Percentiles rank a stretch among this genome's conserved stretches.
phyloP scores from a whole-genome alignment of 345 rosid genomes.

The Murraya koenigii region DNA sequence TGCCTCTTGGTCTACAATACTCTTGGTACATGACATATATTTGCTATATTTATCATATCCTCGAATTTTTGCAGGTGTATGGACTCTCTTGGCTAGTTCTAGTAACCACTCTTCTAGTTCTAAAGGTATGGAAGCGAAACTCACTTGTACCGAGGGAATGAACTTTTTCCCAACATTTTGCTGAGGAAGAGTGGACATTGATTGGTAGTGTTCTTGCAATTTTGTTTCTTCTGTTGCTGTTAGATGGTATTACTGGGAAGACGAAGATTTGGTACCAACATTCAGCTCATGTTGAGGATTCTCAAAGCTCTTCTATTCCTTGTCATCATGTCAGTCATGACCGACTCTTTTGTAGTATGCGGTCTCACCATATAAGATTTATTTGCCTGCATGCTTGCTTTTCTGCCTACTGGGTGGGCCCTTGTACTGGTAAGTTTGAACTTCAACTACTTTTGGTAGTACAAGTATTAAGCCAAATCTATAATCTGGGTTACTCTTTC shows the following conservation, averaged over 20 bases:
- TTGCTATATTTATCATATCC: not conserved
- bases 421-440: constrained; percentile 66
- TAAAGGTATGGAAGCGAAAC: constrained; percentile 57
- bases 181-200: not conserved
- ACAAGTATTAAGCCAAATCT: not conserved
- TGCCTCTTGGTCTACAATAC: not conserved
- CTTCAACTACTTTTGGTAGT: not conserved
- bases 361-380: constrained; percentile 68
- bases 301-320: constrained; percentile 92
- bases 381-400: constrained; percentile 72
- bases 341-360: constrained; percentile 65
- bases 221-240: constrained; percentile 4
- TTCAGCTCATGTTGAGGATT: constrained; percentile 90
- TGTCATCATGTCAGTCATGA: constrained; percentile 82
- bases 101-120: constrained; percentile 55
- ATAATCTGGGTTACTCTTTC: not conserved
- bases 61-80: constrained; percentile 53
- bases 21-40: not conserved
- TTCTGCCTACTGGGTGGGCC: constrained; percentile 93
- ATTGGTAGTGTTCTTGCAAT: too few species aligned
- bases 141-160: not conserved
- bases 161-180: not conserved
- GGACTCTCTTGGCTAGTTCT: constrained; percentile 85
- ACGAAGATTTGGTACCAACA: constrained; percentile 66
- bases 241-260: constrained; percentile 91